Evolutionary conservation across 495 filamentous ascomycete genomes (phyloP), one percentile per base, ranked within the genome.

Genomic region (Neurospora sp.): DNA sequence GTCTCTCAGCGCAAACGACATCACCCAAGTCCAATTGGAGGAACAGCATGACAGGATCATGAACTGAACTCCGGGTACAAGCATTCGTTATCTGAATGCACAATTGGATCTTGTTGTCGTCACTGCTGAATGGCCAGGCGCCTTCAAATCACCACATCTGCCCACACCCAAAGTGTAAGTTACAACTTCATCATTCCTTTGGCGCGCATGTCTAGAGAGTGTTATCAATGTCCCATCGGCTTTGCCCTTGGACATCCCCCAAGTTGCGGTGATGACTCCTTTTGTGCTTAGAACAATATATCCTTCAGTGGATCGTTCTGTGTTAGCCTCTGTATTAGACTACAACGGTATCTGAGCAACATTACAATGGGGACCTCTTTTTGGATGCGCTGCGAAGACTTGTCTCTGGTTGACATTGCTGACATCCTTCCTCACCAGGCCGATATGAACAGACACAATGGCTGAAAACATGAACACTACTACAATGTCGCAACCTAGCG

Each of bases 301-400:
- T 81, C 38, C 77, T 81, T 92, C 93, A 90, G 89, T 81, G 85
- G 83, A 89, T 66, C 84, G 86, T 88, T 89, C 92, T 79, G 86
- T 97, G 94, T 87, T 86, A 84, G 88, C 86, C 85, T 83, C 82
- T 88, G 89, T 87, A 81, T 88, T 87, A 92, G 93, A 97, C 94
- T 97, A 97, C 94, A 96, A 97, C 94, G 94, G 94, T 97, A 97
- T 97, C 94, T 97, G 94, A 97, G 78, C 79, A 78, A 79, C 18
- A 70, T 69, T 11, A 38, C 38, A 72, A 9, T 69, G 27, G 54
- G 54, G 54, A 66, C 27, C 54, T 74, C 39, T 38, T 44, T 44
- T 18, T 46, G 38, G 23, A 18, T 35, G 39, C 23, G 16, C 44
- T 38, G 37, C 40, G 18, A 39, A 27, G 14, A 12, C 23, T 12